Conservation (phyloP, 2,329 filamentous ascomycete genomes). For the Scedosporium dehoogii region DNA sequence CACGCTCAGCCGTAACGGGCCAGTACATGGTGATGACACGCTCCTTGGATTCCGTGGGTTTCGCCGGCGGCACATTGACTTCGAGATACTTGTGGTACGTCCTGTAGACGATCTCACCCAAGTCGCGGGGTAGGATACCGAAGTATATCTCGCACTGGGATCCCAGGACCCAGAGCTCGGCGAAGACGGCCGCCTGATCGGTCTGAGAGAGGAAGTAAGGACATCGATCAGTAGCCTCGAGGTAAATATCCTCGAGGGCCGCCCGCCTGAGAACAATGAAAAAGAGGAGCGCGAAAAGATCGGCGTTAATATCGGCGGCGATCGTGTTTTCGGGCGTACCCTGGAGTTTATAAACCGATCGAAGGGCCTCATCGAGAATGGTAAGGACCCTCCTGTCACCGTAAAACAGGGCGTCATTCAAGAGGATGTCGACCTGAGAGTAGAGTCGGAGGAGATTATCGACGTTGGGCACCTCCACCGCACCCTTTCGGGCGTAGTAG, state of each 20-base stretch:
- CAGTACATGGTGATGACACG: slow-evolving; percentile 24
- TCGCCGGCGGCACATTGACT: slow-evolving; percentile 15
- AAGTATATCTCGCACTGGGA: slow-evolving; percentile 55
- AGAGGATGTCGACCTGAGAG: slow-evolving; percentile 15
- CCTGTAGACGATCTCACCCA: slow-evolving; percentile 32
- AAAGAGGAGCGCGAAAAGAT: slow-evolving; percentile 45
- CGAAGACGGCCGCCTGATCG: slow-evolving; percentile 54
- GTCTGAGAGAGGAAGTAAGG: slow-evolving; percentile 50
- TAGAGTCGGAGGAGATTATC: slow-evolving; percentile 16
- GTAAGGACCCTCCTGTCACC: slow-evolving; percentile 22
- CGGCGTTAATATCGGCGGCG: slow-evolving; percentile 33
- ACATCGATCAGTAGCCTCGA: slow-evolving; percentile 52
- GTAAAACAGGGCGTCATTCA: slow-evolving; percentile 19
- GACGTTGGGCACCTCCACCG: slow-evolving; percentile 13
- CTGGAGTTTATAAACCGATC: slow-evolving; percentile 19
- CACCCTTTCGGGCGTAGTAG: slow-evolving; percentile 16
- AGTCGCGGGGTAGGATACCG: slow-evolving; percentile 38
- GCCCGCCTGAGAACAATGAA: slow-evolving; percentile 46
- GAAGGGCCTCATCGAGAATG: slow-evolving; percentile 24
- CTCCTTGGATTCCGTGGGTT: slow-evolving; percentile 12
- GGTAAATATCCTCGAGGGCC: slow-evolving; percentile 52
- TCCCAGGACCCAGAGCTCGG: slow-evolving; percentile 52
- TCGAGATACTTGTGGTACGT: slow-evolving; percentile 19
- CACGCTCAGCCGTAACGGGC: slow-evolving; percentile 15
- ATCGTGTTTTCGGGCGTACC: slow-evolving; percentile 14